A percentile compares a stretch with the other conserved stretches of the same genome.
phyloP scores from a whole-genome alignment of 2,329 filamentous ascomycete species.

The Parastagonospora nodorum region DNA sequence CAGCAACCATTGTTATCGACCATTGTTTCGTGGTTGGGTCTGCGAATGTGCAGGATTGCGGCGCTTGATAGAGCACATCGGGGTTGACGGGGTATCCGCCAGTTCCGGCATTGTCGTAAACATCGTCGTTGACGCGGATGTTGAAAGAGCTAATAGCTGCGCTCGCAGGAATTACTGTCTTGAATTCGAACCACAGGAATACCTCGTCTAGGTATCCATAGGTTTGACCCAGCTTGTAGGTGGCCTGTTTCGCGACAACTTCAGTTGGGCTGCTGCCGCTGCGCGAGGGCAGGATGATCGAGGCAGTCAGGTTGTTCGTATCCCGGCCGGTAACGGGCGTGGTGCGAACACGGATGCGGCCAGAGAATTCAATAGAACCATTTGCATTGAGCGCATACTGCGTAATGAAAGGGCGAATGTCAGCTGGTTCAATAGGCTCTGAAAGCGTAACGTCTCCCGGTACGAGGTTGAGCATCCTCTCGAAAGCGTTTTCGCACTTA shows the following conservation, averaged over 20 bases:
- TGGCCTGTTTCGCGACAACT: slow-evolving; percentile 1
- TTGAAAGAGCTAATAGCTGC: slow-evolving; percentile 7
- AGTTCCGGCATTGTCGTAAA: slow-evolving; percentile 12
- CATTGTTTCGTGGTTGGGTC: background rate
- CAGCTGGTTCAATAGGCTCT: slow-evolving; percentile 21
- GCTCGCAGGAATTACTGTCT: background rate
- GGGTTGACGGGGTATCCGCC: slow-evolving; percentile 10
- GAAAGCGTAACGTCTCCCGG: slow-evolving; percentile 22
- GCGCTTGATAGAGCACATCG: slow-evolving; percentile 7
- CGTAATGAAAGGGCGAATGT: slow-evolving; percentile 23
- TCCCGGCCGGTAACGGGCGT: slow-evolving; percentile 10
- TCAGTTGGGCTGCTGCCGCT: slow-evolving; percentile 1
- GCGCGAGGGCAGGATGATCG: slow-evolving; percentile 5
- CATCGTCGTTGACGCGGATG: slow-evolving; percentile 7
- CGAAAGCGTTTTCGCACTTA: slow-evolving; percentile 22
- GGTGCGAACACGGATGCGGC: slow-evolving; percentile 22
- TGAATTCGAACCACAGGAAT: slow-evolving; percentile 14
- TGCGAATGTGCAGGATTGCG: slow-evolving; percentile 1
- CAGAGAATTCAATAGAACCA: slow-evolving; percentile 16
- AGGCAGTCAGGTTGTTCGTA: slow-evolving; percentile 1
- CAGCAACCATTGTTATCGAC: slow-evolving; percentile 4
- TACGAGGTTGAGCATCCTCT: slow-evolving; percentile 27
- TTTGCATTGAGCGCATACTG: slow-evolving; percentile 14
- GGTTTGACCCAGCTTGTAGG: slow-evolving; percentile 1
- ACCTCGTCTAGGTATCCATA: slow-evolving; percentile 7